Base-by-base conservation (phyloP, 495 filamentous ascomycete genomes). In the Viridothelium virens region DNA sequence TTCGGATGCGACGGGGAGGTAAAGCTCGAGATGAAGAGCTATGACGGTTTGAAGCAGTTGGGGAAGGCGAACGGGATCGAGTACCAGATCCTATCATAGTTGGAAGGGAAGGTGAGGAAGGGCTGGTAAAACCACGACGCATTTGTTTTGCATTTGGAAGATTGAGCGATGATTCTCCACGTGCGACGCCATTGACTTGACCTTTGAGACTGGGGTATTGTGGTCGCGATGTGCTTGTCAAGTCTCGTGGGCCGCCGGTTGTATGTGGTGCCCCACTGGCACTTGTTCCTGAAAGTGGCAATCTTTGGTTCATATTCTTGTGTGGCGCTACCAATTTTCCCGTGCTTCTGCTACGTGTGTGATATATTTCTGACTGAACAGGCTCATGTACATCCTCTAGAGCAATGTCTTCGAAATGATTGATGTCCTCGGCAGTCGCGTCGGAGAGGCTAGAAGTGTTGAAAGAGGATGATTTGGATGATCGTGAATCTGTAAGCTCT, bases 331-430 rank as follows among this genome's bases (percentile, higher is more conserved):
- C 18, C 44, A 47, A 31, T 9, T 36, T 59, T 73, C 56, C 71
- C 64, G 25, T 72, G 67, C 62, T 85, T 84, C 74, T 64, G 81
- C 78, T 62, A 77, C 75, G 44, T 78, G 77, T 62, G 76, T 70
- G 37, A 76, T 75, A 41, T 78, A 41, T 31, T 33, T 71, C 70
- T n/a, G 62, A 6, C 33, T 61, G 63, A 33, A 68, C 62, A 63
- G 68, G 65, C 50, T 69, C 69, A 50, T 76, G 68, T 53, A 91
- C 85, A 71, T 96, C 91, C 59, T 89, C 84, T 7, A 98, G 83
- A 10, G 89, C 90, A 69, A 97, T 96, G 62, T 97, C 94, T 75
- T 98, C 94, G 71, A 97, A 97, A 71, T 97, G 87, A 62, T 44
- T 38, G 16, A 44, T 67, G 61, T 69, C 73, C 39, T 73, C 67